A percentile compares a stretch with the other conserved stretches of the same genome.
Conservation (phyloP, 164 flowering plant species). For the Hamamelis virginiana region DNA sequence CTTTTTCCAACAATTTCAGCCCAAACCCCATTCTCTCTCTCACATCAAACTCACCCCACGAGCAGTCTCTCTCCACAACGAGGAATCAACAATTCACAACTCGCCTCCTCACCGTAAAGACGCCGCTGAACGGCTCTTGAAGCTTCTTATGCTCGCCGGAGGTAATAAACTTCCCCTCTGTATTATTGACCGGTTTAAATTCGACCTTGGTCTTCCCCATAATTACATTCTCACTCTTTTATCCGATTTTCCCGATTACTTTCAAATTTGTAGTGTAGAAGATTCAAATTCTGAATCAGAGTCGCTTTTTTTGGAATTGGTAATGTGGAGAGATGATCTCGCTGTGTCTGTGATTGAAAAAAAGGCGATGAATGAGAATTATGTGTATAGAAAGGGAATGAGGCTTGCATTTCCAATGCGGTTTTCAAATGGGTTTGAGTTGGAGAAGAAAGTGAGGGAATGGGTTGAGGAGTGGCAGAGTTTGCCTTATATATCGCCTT, state of each 20-base stretch:
- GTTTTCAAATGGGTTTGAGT: conserved; percentile 65
- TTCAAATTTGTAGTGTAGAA: conserved; percentile 32
- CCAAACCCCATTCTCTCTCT: conserved; percentile 32
- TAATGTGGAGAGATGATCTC: conserved; percentile 60
- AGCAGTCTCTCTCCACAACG: conserved; percentile 34
- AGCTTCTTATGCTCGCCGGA: conserved; percentile 65
- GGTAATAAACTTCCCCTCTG: conserved; percentile 45
- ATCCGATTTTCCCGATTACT: conserved; percentile 77
- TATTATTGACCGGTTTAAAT: conserved; percentile 53
- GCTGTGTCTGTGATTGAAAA: conserved; percentile 60
- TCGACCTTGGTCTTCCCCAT: conserved; percentile 77
- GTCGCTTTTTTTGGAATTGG: conserved; percentile 50
- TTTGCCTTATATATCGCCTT: conserved; percentile 89
- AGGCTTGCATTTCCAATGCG: conserved; percentile 58
- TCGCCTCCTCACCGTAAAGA: conserved; percentile 20
- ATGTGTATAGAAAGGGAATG: conserved; percentile 35
- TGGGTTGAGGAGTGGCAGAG: conserved; percentile 61
- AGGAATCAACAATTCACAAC: conserved; percentile 26
- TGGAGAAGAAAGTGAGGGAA: conserved; percentile 28
- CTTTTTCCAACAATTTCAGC: conserved; percentile 35
- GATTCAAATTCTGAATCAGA: conserved; percentile 7
- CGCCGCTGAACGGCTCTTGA: conserved; percentile 36
- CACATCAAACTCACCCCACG: conserved; percentile 41
- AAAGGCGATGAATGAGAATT: conserved; percentile 17
- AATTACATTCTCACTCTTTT: conserved; percentile 48